Evolutionary conservation across 1,284 basidiomycete species (phyloP), one percentile per base, ranked within the genome.

Genomic region (Wolfiporia cocos): DNA sequence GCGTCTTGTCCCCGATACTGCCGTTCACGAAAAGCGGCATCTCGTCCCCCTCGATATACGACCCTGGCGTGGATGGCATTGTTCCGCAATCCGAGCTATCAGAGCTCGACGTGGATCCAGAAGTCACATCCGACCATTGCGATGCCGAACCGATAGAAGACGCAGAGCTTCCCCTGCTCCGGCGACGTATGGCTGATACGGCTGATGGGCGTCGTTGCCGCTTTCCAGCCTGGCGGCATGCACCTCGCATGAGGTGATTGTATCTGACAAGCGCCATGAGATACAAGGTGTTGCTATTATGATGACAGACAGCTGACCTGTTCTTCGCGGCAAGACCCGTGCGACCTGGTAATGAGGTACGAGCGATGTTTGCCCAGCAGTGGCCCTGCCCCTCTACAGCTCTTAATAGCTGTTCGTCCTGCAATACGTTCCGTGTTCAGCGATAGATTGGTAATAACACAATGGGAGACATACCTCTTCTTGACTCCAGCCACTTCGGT

Each of bases 261-360:
- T 51, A 51, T 47, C 49, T 51, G 47, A 18, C 28, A 15, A 34
- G 34, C 22, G 32, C 41, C 31, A 20, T 34, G 38, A 30, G n/a
- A 19, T 15, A 11, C 12, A 29, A 7, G 33, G 31, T 20, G 19
- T 23, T 43, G 19, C 22, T 6, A 20, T 11, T 15, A 5, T 32
- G 40, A 43, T 26, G 42, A 19, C 24, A 19, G 22, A 31, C 40
- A 32, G 22, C 58, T 38, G 51, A 74, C 74, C 74, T 65, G 57
- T 77, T 77, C 64, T 76, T 77, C n/a, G 73, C 73, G 5, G 73
- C 70, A 15, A 77, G 62, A 12, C 73, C 74, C 14, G 73, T 77
- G 29, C 74, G 65, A 10, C 74, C 73, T 39, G 74, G 74, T 55
- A 77, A 74, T 50, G 74, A 74, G 5, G 68, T 73, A 48, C 74